Percentiles rank a stretch among this genome's conserved stretches.
Evolutionary conservation across 345 rosid species (phyloP).

Genomic region (Bretschneidera sinensis): DNA sequence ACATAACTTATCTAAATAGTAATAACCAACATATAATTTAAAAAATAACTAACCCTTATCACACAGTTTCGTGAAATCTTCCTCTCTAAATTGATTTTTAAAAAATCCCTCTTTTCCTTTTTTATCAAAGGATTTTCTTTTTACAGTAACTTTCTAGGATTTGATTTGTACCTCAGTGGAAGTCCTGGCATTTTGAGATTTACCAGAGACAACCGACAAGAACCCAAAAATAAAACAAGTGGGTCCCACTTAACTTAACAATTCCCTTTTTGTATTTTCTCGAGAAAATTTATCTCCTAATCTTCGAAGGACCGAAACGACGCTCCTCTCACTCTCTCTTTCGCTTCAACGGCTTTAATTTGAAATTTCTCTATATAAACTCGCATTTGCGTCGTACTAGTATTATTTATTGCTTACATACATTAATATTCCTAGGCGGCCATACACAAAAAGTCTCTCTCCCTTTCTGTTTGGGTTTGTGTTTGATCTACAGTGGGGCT

Average conservation of each 20-base stretch:
- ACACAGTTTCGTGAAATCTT: too few species aligned
- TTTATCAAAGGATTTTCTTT: too few species aligned
- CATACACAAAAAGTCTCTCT: neutral
- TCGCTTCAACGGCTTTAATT: conserved; percentile 30
- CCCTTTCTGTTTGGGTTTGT: neutral
- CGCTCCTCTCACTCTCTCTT: conserved; percentile 18
- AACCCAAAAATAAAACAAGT: neutral
- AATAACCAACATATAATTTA: too few species aligned
- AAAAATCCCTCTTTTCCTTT: too few species aligned
- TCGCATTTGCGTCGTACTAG: conserved; percentile 23
- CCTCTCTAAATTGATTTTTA: too few species aligned
- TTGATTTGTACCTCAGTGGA: too few species aligned
- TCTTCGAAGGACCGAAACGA: conserved; percentile 6
- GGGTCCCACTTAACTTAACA: conserved; percentile 16
- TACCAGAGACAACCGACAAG: neutral
- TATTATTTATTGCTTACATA: conserved; percentile 13
- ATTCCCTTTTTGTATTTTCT: conserved; percentile 45
- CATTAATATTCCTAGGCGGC: neutral
- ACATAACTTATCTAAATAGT: too few species aligned
- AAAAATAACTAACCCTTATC: too few species aligned
- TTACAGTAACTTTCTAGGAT: too few species aligned
- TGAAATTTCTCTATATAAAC: too few species aligned
- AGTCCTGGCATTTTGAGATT: too few species aligned
- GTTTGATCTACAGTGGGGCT: conserved; percentile 7
- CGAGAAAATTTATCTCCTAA: conserved; percentile 38